Base-by-base conservation (phyloP, 1,139 yeast species). In the Hansenula lynferdii region DNA sequence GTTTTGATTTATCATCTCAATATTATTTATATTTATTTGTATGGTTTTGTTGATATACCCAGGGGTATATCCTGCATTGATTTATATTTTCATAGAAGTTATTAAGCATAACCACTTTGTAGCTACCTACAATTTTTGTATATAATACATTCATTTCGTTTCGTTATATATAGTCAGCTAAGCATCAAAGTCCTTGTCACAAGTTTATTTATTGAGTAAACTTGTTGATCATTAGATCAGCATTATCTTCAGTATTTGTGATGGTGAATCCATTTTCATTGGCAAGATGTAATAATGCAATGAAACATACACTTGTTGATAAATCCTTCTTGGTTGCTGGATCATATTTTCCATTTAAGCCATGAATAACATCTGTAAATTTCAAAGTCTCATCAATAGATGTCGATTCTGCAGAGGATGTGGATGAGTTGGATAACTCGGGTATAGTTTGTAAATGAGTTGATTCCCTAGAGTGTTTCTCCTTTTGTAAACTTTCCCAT, bases 221-320 rank as follows among this genome's bases (percentile, higher is more conserved):
- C 12, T 42, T 32, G n/a, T 48, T 41, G 25, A 53, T 50, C 16
- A 51, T 35, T 39, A 87, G 64, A 56, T 87, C 92, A 34, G 72
- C 74, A 48, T 75, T 70, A 22, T 65, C 64, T 1, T 71, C 77
- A 28, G 69, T 79, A 44, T 78, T 72, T 15, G 70, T 64, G 16
- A 92, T 77, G 2, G 69, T 60, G 35, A 89, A 68, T 1, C 94
- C 94, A 55, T 87, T 85, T 56, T 89, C 97, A 57, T 90, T 89
- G 6, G 97, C 96, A 45, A 89, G 68, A 63, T 89, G 97, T 31
- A 89, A 64, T 47, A 87, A 64, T 56, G 96, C 85, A 44, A 89
- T 86, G 55, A 89, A 89, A 54, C 90, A 85, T 60, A 85, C 85
- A 65, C 95, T 84, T 1, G 96, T 87, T 3, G 96, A 85, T 9